These are phyloP conservation scores for Heritiera fomes DNA, from an alignment of 345 rosid genomes.

Conservation along the genomic window DNA sequence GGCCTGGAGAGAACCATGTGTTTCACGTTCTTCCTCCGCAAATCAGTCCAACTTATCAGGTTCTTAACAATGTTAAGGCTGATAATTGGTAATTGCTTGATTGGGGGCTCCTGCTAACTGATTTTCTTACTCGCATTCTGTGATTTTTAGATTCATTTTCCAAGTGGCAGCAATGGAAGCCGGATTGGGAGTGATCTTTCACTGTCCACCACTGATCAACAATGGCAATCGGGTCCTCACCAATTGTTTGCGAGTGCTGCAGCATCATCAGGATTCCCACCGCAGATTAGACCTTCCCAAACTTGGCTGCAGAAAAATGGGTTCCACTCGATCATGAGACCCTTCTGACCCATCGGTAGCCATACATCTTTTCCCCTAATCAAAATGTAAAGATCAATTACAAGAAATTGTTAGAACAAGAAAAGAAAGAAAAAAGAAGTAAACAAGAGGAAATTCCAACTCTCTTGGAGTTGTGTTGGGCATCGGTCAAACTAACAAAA, in stretches of 20 bases:
- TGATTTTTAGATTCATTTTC: conserved; percentile 23
- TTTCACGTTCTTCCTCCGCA: conserved; percentile 43
- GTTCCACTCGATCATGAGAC: conserved; percentile 51
- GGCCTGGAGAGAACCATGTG: conserved; percentile 34
- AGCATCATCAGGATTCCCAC: conserved; percentile 99
- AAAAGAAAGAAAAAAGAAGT: no score
- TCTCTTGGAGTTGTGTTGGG: conserved; percentile 22
- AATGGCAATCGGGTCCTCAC: conserved; percentile 53
- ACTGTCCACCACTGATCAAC: conserved; percentile 41
- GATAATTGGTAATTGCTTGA: not conserved
- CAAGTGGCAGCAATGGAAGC: conserved; percentile 63
- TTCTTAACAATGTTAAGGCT: not conserved
- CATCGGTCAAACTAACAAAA: conserved; percentile 41
- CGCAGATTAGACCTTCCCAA: conserved; percentile 52
- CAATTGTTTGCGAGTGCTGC: conserved; percentile 83
- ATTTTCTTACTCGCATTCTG: no score
- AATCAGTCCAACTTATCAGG: conserved; percentile 34
- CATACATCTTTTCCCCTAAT: not conserved
- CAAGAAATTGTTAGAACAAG: not conserved
- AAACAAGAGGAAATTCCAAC: not conserved
- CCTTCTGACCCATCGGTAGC: conserved; percentile 31
- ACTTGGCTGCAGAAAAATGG: conserved; percentile 71
- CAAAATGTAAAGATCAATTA: conserved; percentile 23
- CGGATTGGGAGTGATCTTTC: conserved; percentile 66
- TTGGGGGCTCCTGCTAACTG: not conserved